A percentile compares a stretch with the other conserved stretches of the same genome.
phyloP scores from a whole-genome alignment of 2,329 filamentous ascomycete species.

The Xylaria sp. region DNA sequence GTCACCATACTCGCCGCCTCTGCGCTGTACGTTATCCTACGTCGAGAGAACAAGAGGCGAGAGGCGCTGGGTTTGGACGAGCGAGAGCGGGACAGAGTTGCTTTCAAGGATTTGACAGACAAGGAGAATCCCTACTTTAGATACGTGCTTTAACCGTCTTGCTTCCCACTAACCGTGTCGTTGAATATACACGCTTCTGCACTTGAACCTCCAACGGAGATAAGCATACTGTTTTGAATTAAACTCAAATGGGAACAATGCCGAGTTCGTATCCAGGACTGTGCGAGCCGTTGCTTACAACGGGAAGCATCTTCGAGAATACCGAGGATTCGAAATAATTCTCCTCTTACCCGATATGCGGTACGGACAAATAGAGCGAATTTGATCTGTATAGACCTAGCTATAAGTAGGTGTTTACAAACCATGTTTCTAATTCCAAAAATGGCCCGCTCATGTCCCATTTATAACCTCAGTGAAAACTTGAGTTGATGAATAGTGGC shows the following conservation, averaged over 20 bases:
- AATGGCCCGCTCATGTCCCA: background rate
- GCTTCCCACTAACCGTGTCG: no score
- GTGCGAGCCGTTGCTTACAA: no score
- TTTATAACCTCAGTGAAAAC: no score
- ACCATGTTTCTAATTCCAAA: background rate
- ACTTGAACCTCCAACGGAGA: no score
- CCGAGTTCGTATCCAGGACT: no score
- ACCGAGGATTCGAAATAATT: no score
- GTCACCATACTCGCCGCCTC: constrained; percentile 67
- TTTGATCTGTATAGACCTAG: background rate
- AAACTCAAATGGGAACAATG: no score
- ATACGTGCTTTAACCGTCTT: constrained; percentile 62
- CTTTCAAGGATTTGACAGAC: constrained; percentile 72
- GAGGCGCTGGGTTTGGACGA: constrained; percentile 58
- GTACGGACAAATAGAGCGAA: background rate
- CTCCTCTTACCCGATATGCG: background rate
- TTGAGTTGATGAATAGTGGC: background rate
- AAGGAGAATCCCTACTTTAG: constrained; percentile 71
- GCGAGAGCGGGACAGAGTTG: constrained; percentile 65
- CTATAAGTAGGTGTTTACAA: background rate
- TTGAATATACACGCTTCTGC: no score
- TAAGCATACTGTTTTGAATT: no score
- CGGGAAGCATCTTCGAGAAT: no score
- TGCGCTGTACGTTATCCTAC: constrained; percentile 63
- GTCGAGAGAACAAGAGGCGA: constrained; percentile 61